Base-by-base conservation (phyloP, 208 protist genomes). In the Phytomonas sp. region DNA sequence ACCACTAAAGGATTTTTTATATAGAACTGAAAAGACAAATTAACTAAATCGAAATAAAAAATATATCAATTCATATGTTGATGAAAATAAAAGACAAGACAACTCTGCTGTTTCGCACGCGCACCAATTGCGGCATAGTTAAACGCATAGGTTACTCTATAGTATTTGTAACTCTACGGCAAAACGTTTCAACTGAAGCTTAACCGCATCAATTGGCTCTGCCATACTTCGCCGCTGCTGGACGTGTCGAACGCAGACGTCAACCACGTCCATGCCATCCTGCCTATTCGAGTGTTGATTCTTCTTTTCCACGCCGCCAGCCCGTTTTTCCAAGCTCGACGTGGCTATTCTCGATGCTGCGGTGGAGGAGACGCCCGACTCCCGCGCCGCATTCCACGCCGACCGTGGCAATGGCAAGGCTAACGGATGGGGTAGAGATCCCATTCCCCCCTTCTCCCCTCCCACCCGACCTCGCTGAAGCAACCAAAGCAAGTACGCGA, bases 401-500 rank as follows among this genome's bases (percentile, higher is more conserved):
- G n/a, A n/a, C n/a, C n/a, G n/a, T n/a, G n/a, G n/a, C n/a, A n/a
- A n/a, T n/a, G n/a, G n/a, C n/a, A n/a, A n/a, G n/a, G n/a, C n/a
- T n/a, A n/a, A n/a, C n/a, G n/a, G n/a, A n/a, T n/a, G n/a, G n/a
- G n/a, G n/a, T n/a, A n/a, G n/a, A n/a, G n/a, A n/a, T n/a, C n/a
- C n/a, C n/a, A n/a, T n/a, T n/a, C n/a, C n/a, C n/a, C n/a, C n/a
- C n/a, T n/a, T n/a, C n/a, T n/a, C n/a, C 26, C 9, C 30, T 20
- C 4, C 33, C 62, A 11, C 62, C 9, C 65, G 62, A 3, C 70
- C 15, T 63, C 62, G 7, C 31, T 23, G 63, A 2, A 82, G 67
- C 60, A 89, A 71, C 84, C 82, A 93, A n/a, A 93, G 65, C 37
- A 93, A 40, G 67, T 83, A 91, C 0, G 84, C 85, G 4, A 88